Conservation (phyloP, 2,329 filamentous ascomycete genomes). For the Nigrospora oryzae region DNA sequence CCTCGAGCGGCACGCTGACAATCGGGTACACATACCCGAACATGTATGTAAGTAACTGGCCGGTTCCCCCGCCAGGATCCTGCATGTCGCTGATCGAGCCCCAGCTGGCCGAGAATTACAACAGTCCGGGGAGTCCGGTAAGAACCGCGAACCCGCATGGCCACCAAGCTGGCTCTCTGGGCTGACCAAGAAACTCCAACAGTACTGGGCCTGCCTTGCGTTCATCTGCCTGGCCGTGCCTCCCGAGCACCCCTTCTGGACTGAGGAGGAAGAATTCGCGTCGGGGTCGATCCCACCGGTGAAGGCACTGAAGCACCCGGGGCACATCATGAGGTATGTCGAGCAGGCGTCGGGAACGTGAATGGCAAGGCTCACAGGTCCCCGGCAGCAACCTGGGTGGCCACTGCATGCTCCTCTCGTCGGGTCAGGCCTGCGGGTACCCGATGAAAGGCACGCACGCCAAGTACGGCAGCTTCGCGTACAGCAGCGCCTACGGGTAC, state of each 20-base stretch:
- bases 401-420: conserved; percentile 67
- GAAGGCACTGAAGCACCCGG: conserved; percentile 56
- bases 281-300: conserved; percentile 46
- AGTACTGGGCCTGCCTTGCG: conserved; percentile 74
- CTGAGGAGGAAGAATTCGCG: conserved; percentile 54
- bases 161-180: too few relatives aligned
- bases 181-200: conserved; percentile 16
- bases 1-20: conserved; percentile 63
- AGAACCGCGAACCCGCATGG: conserved; percentile 10
- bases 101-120: conserved; percentile 73
- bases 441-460: conserved; percentile 74
- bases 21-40: conserved; percentile 74
- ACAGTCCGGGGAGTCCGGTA: conserved; percentile 60
- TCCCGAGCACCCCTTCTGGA: conserved; percentile 67
- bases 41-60: conserved; percentile 46
- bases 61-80: neutral
- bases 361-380: conserved; percentile 2
- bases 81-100: conserved; percentile 4
- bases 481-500: conserved; percentile 68
- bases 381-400: conserved; percentile 51
- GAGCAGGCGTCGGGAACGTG: neutral
- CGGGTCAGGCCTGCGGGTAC: conserved; percentile 75
- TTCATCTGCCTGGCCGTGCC: conserved; percentile 68
- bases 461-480: conserved; percentile 74
- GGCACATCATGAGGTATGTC: conserved; percentile 56